These are phyloP conservation scores for Jamesozyma gamospora DNA, from an alignment of 805 yeast genomes.

Conservation along the genomic window DNA sequence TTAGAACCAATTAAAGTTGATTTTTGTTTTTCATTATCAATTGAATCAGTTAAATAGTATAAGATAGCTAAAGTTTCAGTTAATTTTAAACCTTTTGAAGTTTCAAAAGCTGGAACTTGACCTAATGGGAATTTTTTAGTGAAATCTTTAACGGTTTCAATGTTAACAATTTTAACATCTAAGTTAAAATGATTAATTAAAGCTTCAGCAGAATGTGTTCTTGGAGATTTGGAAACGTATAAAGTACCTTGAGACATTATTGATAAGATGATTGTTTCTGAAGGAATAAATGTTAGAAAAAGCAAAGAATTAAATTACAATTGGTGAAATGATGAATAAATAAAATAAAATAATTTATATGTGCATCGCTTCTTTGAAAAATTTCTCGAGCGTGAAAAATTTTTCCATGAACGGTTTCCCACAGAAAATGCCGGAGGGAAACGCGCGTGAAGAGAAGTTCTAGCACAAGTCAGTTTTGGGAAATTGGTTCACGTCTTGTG, in stretches of 20 bases:
- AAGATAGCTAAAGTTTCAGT: conserved; percentile 51
- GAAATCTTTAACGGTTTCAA: conserved; percentile 25
- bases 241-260: conserved; percentile 65
- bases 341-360: no score
- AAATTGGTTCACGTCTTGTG: no score
- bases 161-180: conserved; percentile 44
- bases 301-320: no score
- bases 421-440: no score
- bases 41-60: conserved; percentile 12
- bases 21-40: conserved; percentile 30
- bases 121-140: conserved; percentile 50
- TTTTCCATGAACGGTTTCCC: no score
- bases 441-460: no score
- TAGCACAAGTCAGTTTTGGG: no score
- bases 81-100: conserved; percentile 65
- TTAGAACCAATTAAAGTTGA: conserved; percentile 50
- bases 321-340: no score
- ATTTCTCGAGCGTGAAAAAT: no score
- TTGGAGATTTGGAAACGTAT: conserved; percentile 31
- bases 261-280: not conserved
- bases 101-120: conserved; percentile 59
- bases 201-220: conserved; percentile 30
- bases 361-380: no score
- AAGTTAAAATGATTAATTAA: conserved; percentile 49
- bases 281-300: no score